These are phyloP conservation scores for Buxus sempervirens DNA, from an alignment of 164 flowering plant genomes.

Conservation along the genomic window DNA sequence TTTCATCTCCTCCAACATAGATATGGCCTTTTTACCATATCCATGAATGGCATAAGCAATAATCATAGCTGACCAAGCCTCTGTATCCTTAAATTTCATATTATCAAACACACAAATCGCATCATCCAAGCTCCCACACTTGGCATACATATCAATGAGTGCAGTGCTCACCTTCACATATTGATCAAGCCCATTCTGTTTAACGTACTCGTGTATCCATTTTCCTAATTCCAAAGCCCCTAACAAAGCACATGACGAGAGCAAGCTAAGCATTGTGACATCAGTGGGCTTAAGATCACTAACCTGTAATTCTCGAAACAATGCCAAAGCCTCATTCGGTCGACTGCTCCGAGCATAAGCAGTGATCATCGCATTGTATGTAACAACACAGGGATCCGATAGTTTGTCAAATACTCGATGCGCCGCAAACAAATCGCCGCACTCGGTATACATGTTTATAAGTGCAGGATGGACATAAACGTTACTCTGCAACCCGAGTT, in stretches of 20 bases:
- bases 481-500: conserved; percentile 39
- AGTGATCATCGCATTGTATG: conserved; percentile 54
- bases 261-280: conserved; percentile 60
- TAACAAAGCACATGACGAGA: conserved; percentile 58
- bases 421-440: conserved; percentile 40
- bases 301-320: conserved; percentile 61
- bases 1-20: conserved; percentile 54
- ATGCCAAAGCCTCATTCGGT: conserved; percentile 59
- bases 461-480: conserved; percentile 49
- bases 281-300: conserved; percentile 44
- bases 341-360: conserved; percentile 49
- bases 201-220: conserved; percentile 66
- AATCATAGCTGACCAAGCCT: conserved; percentile 71
- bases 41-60: conserved; percentile 68
- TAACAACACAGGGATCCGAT: conserved; percentile 46
- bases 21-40: conserved; percentile 42
- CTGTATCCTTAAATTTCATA: conserved; percentile 50
- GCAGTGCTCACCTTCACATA: conserved; percentile 68
- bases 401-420: conserved; percentile 48
- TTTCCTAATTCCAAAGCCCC: conserved; percentile 67
- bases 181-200: conserved; percentile 43
- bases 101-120: conserved; percentile 44
- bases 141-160: conserved; percentile 71
- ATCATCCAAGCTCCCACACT: conserved; percentile 73
- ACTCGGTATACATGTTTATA: conserved; percentile 56